These are phyloP conservation scores for Endocarpon pusillum DNA, from an alignment of 495 filamentous ascomycete species.

Conservation along the genomic window DNA sequence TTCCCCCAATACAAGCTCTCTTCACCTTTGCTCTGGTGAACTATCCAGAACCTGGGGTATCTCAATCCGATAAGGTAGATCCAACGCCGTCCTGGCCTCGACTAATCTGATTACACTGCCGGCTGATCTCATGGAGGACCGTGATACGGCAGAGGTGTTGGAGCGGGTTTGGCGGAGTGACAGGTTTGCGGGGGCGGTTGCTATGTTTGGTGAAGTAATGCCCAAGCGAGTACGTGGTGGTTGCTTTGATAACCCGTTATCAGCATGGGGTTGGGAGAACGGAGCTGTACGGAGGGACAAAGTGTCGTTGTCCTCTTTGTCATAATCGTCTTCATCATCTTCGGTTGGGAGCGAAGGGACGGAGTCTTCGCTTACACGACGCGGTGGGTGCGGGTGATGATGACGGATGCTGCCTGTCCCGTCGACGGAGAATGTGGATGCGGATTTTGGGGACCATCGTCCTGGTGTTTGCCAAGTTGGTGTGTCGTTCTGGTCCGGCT, in stretches of 20 bases:
- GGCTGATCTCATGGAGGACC: conserved; percentile 17
- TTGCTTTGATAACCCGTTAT: not conserved
- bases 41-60: too few relatives aligned
- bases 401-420: too few relatives aligned
- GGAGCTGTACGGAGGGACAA: conserved; percentile 6
- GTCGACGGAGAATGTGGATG: conserved; percentile 12
- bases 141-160: not conserved
- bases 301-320: conserved; percentile 2
- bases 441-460: not conserved
- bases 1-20: too few relatives aligned
- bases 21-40: too few relatives aligned
- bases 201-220: not conserved
- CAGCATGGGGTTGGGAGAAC: not conserved
- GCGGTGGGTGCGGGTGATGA: too few relatives aligned
- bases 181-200: too few relatives aligned
- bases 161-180: not conserved
- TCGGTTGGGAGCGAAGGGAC: conserved; percentile 1
- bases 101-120: conserved; percentile 30
- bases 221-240: not conserved
- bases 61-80: conserved; percentile 29
- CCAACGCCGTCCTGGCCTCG: conserved; percentile 19
- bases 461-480: not conserved
- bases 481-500: conserved; percentile 12
- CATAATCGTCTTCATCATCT: not conserved
- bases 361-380: conserved; percentile 3